Base-by-base conservation (phyloP, 1,284 basidiomycete species). In the Macrocystidia cucumis region DNA sequence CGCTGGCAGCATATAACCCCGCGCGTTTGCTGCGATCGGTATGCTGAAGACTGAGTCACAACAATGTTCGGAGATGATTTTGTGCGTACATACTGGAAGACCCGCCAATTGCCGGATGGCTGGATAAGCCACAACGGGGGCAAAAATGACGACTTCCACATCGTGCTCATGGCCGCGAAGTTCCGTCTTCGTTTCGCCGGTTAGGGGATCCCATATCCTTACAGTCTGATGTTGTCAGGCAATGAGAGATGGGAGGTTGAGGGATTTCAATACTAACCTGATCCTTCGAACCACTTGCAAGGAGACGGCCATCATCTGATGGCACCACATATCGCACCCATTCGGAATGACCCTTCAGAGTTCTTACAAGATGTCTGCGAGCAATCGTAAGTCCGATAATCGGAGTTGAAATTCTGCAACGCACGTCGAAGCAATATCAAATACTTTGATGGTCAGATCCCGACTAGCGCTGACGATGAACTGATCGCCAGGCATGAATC, bases 161-260 rank as follows among this genome's bases (percentile, higher is more conserved):
- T 88, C 83, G 55, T 93, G 81, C 33, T 91, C 90, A 52, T 95
- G 91, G 0, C 89, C 91, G 37, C 90, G 69, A 49, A 95, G 65
- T 48, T 92, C 89, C 50, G 74, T 66, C 56, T 91, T 91, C 23
- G 77, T 77, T 50, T 89, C 80, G 12, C 86, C 89, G 5, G 73
- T 75, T 32, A 77, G 56, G 0, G 78, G 65, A 47, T 95, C 88
- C 75, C 85, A 91, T 44, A 93, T 67, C 16, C 86, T 72, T 20
- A 84, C 78, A 19, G 88, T 92, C 85, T 93, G 55, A 2, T 65
- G 70, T 60, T 32, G 14, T 25, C 4, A 34, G 29, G 39, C 13
- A 25, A 19, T 22, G 43, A 35, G 32, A 30, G 26, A 32, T 17
- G 30, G 16, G 34, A 22, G 14, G 3, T 14, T 30, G 6, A 43